phyloP scores from a whole-genome alignment of 2,329 filamentous ascomycete species.

The Diaporthe sp. region DNA sequence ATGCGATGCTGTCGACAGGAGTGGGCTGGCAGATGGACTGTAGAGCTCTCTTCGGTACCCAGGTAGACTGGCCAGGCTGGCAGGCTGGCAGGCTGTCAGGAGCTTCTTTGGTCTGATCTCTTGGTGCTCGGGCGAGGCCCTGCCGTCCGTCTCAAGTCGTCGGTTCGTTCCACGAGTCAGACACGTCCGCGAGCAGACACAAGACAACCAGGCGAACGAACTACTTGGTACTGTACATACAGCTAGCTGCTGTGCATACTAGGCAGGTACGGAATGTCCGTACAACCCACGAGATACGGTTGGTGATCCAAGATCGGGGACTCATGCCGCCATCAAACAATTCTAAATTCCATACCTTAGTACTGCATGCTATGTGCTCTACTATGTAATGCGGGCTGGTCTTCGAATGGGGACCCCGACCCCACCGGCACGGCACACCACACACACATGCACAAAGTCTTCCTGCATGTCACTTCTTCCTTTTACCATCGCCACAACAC shows the following conservation, averaged over 20 bases:
- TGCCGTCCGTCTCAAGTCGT: constrained; percentile 26
- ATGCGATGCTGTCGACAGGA: constrained; percentile 6
- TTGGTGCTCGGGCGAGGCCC: constrained; percentile 15
- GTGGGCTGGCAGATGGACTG: background rate
- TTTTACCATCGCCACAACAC: background rate
- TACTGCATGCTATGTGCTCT: background rate
- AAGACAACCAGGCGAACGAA: background rate
- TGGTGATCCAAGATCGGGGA: constrained; percentile 21
- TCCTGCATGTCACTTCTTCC: background rate
- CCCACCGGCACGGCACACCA: background rate
- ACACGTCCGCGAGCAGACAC: background rate
- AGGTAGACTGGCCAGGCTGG: background rate
- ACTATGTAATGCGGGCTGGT: background rate
- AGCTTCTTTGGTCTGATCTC: background rate
- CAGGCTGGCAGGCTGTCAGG: background rate
- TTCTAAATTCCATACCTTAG: background rate
- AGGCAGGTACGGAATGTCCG: background rate
- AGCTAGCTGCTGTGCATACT: background rate
- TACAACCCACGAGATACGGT: background rate
- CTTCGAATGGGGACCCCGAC: background rate
- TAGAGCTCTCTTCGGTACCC: too few relatives aligned
- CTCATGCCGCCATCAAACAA: constrained; percentile 13
- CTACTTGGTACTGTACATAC: background rate
- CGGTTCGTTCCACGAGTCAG: constrained; percentile 17
- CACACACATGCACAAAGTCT: background rate